Evolutionary conservation across 208 protist species (phyloP).

Genomic region (Acanthamoeba sp.): DNA sequence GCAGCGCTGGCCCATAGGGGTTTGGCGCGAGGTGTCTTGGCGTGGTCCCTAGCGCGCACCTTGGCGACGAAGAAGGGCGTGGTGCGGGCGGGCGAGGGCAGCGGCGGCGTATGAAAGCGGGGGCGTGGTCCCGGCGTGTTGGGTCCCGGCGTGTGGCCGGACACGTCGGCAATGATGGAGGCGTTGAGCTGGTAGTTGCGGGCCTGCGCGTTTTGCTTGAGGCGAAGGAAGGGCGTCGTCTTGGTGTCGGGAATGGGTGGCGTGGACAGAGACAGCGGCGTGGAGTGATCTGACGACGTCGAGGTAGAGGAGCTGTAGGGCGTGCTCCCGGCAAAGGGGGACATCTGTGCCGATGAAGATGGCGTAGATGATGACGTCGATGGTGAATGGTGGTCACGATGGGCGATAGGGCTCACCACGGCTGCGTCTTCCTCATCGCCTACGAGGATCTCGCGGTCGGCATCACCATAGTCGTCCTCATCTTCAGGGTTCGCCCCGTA

Average conservation of each 20-base stretch:
- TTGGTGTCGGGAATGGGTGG: conserved; percentile 17
- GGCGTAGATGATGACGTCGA: not conserved
- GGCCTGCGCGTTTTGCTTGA: not conserved
- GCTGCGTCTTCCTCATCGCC: not conserved
- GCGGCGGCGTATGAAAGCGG: not conserved
- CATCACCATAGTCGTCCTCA: not conserved
- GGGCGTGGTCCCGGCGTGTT: not conserved
- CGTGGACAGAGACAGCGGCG: not conserved
- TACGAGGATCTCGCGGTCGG: not conserved
- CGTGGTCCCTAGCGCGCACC: not conserved
- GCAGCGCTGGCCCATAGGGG: not conserved
- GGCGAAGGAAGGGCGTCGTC: conserved; percentile 6
- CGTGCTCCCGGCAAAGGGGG: not conserved
- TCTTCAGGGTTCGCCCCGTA: not conserved
- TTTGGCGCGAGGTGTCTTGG: not conserved
- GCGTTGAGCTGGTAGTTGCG: not conserved
- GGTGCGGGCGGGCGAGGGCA: conserved; percentile 4
- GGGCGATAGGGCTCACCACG: not conserved
- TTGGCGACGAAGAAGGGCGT: conserved; percentile 9
- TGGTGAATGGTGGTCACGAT: not conserved
- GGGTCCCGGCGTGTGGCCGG: not conserved
- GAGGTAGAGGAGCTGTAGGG: not conserved
- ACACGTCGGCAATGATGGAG: not conserved
- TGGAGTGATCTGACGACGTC: not conserved
- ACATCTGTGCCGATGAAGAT: not conserved